A percentile compares a stretch with the other conserved stretches of the same genome.
These are phyloP conservation scores for Linnemannia elongata DNA, from an alignment of 192 early-diverging fungal genomes.

Conservation along the genomic window DNA sequence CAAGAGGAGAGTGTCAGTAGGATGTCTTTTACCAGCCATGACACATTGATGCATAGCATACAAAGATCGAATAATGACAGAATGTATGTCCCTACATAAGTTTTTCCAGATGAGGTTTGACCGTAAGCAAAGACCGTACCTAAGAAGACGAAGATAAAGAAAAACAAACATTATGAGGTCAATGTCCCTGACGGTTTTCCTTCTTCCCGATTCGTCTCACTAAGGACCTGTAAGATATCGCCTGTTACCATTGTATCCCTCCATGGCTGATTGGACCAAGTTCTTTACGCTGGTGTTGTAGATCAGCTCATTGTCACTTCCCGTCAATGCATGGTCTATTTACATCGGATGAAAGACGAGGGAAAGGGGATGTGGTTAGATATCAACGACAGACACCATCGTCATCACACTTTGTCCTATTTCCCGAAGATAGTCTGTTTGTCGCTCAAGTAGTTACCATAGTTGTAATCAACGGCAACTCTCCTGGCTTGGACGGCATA, in stretches of 20 bases:
- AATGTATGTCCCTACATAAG: slow-evolving; percentile 65
- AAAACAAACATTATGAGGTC: neutral
- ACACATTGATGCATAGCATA: neutral
- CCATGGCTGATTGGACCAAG: slow-evolving; percentile 76
- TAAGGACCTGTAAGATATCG: neutral
- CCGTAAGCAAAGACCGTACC: slow-evolving; percentile 99
- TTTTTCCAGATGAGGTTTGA: slow-evolving; percentile 97
- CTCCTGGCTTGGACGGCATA: slow-evolving; percentile 41
- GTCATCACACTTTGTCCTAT: neutral
- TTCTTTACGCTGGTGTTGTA: slow-evolving; percentile 57
- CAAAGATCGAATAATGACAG: neutral
- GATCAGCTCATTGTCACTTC: slow-evolving; percentile 57
- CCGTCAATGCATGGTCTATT: slow-evolving; percentile 51
- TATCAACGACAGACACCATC: neutral
- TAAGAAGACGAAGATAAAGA: slow-evolving; percentile 21
- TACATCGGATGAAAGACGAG: neutral
- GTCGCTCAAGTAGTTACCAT: slow-evolving; percentile 38
- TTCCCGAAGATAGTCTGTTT: neutral
- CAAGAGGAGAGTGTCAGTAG: neutral
- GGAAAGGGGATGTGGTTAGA: neutral
- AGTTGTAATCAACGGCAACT: slow-evolving; percentile 54
- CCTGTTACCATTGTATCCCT: slow-evolving; percentile 90
- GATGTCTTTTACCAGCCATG: neutral
- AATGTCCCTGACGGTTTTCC: neutral
- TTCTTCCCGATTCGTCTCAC: neutral